Conservation (phyloP, 257 asterid genomes). For the Eucommia ulmoides region DNA sequence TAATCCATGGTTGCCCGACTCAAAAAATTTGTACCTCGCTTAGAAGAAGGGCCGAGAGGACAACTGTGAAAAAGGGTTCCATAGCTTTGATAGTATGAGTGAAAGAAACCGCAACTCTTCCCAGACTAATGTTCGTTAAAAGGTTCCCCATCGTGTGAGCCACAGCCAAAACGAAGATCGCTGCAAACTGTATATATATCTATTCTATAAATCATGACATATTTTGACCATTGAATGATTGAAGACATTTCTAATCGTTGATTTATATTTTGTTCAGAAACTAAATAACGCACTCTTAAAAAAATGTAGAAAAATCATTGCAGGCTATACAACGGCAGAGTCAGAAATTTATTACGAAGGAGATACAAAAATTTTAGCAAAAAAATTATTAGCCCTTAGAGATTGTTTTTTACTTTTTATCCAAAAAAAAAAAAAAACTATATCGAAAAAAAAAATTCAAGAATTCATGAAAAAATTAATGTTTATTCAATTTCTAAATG, state of each 20-base stretch:
- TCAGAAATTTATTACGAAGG: neutral
- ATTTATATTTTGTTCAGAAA: too few relatives aligned
- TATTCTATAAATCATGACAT: too few relatives aligned
- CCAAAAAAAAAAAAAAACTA: too few relatives aligned
- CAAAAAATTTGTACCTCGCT: conserved; percentile 39
- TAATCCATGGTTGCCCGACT: neutral
- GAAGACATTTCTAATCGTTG: too few relatives aligned
- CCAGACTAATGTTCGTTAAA: conserved; percentile 75
- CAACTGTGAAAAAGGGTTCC: conserved; percentile 93
- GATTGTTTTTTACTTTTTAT: too few relatives aligned
- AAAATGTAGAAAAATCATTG: neutral
- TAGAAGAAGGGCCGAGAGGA: conserved; percentile 53
- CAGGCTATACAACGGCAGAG: conserved; percentile 4
- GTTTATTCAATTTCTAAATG: too few relatives aligned
- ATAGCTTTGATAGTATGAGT: conserved; percentile 93
- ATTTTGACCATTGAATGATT: too few relatives aligned
- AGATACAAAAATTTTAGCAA: neutral
- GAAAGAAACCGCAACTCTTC: conserved; percentile 83
- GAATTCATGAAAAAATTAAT: too few relatives aligned
- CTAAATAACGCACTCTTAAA: too few relatives aligned
- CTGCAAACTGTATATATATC: conserved; percentile 33
- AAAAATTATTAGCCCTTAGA: too few relatives aligned
- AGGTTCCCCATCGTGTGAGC: conserved; percentile 82
- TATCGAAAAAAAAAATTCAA: too few relatives aligned
- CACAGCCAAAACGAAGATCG: conserved; percentile 44